Percentiles rank a stretch among this genome's conserved stretches.
phyloP scores from a whole-genome alignment of 306 rosid species.

The Acmispon strigosus region DNA sequence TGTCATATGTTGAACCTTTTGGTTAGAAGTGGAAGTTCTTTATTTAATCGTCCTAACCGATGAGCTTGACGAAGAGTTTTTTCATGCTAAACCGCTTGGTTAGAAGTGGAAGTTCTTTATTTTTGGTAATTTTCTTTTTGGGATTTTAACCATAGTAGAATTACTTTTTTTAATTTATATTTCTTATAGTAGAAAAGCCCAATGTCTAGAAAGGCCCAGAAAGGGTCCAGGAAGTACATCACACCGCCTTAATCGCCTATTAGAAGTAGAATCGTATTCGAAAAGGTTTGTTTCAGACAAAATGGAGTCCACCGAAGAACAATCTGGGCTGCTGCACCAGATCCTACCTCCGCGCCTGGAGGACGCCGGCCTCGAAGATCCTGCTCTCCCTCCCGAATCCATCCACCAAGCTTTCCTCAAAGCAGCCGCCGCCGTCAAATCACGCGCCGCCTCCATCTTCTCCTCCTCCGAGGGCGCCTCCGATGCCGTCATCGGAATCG shows the following conservation, averaged over 20 bases:
- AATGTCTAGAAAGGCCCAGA: not conserved
- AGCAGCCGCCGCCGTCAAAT: conserved; percentile 68
- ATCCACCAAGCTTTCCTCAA: conserved; percentile 66
- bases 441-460: conserved; percentile 40
- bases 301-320: conserved; percentile 43
- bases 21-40: too few relatives aligned
- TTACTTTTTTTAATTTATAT: too few relatives aligned
- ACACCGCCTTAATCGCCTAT: conserved; percentile 13
- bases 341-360: conserved; percentile 75
- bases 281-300: too few relatives aligned
- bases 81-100: too few relatives aligned
- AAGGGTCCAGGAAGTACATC: not conserved
- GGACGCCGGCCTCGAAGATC: conserved; percentile 88
- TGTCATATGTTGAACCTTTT: too few relatives aligned
- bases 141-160: too few relatives aligned
- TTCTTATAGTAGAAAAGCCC: not conserved
- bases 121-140: too few relatives aligned
- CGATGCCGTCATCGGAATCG: conserved; percentile 31
- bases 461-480: conserved; percentile 26
- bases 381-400: conserved; percentile 71
- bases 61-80: too few relatives aligned
- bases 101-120: too few relatives aligned
- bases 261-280: not conserved
- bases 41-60: too few relatives aligned
- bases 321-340: conserved; percentile 31